Evolutionary conservation across 169 alveolate species (phyloP).

Genomic region (Babesia gibsoni): DNA sequence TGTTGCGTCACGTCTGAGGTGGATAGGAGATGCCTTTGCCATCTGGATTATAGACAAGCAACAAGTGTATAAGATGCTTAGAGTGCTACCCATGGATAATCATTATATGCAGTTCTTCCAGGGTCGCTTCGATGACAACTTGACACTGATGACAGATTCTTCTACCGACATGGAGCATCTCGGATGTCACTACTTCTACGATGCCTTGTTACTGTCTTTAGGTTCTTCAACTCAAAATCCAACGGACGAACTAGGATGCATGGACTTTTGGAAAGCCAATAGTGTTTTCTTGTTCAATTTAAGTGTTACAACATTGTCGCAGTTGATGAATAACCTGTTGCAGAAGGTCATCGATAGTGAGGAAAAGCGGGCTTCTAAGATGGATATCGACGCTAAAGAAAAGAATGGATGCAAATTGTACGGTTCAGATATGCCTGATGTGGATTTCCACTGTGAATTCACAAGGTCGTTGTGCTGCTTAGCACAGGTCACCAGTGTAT

Average conservation of each 20-base stretch:
- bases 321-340: background rate
- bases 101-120: background rate
- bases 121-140: constrained; percentile 1
- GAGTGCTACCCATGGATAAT: background rate
- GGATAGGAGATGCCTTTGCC: background rate
- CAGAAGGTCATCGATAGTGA: constrained; percentile 10
- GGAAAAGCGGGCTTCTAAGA: no score
- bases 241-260: background rate
- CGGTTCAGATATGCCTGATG: no score
- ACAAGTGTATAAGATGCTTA: background rate
- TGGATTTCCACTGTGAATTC: background rate
- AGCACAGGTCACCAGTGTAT: background rate
- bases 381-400: no score
- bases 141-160: constrained; percentile 21
- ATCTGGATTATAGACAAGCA: constrained; percentile 2
- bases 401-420: no score
- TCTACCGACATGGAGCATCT: constrained; percentile 11
- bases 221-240: background rate
- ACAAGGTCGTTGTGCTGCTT: background rate
- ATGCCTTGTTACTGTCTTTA: background rate
- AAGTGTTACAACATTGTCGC: constrained; percentile 6
- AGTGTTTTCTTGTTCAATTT: background rate
- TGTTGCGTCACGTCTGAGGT: background rate
- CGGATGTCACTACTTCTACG: constrained; percentile 21
- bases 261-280: background rate